Conservation (phyloP, 768 basidiomycete genomes). For the Leccinum rimulosum region DNA sequence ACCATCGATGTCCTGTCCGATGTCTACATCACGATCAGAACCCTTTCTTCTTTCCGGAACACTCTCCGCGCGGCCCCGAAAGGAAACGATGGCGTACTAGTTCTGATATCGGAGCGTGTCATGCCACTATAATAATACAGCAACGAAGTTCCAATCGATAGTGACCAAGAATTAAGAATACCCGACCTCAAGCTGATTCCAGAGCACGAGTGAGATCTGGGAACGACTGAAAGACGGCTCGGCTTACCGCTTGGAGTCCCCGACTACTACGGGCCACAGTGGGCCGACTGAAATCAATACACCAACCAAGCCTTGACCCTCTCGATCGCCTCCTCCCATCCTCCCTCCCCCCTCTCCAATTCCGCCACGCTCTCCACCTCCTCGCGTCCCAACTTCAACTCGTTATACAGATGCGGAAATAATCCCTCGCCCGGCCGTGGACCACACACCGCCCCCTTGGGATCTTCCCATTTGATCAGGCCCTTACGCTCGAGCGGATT, state of each 20-base stretch:
- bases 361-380: conserved; percentile 43
- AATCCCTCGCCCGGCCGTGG: conserved; percentile 42
- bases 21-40: not conserved
- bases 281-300: conserved; percentile 21
- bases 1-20: not conserved
- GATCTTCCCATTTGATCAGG: conserved; percentile 49
- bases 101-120: not conserved
- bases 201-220: not conserved
- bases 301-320: conserved; percentile 31
- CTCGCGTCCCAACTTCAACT: conserved; percentile 38
- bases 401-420: conserved; percentile 57
- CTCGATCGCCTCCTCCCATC: conserved; percentile 35
- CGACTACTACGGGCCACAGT: too few relatives aligned
- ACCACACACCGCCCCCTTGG: conserved; percentile 39
- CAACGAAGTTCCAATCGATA: not conserved
- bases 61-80: not conserved
- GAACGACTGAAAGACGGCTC: not conserved
- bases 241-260: not conserved
- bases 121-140: not conserved
- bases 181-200: not conserved
- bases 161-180: too few relatives aligned
- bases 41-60: not conserved
- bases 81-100: not conserved
- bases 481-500: conserved; percentile 30
- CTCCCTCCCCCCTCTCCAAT: conserved; percentile 23